Evolutionary conservation across 495 filamentous ascomycete genomes (phyloP), one percentile per base, ranked within the genome.

Genomic region (Podospora pseudocomata): DNA sequence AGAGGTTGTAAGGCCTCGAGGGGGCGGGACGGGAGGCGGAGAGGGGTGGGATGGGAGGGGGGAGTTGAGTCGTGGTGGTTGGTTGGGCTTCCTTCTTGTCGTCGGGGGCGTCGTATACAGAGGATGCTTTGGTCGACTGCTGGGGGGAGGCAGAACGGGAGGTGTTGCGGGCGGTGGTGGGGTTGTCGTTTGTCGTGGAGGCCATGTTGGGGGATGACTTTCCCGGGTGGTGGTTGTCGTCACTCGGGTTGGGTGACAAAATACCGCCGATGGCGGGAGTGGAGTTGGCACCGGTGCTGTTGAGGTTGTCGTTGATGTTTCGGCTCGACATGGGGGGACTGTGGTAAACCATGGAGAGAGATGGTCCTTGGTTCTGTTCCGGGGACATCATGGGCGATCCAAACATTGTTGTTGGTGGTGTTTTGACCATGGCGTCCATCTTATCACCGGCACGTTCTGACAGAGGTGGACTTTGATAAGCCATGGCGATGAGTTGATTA

Each of bases 71-170:
- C 23, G 23, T 23, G 20, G 64, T 63, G 19, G 68, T 56, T 15
- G 58, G 32, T n/a, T 28, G 1, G 16, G 20, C 18, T 5, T 57
- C 5, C 5, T 20, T 34, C 15, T 70, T 32, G 13, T 20, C 6
- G 9, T 63, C 19, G 6, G 67, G 60, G 60, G 44, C 44, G 60
- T 71, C 64, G 53, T 66, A 58, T 26, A 70, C 58, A 27, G 70
- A 72, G 1, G 70, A 70, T 18, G 67, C 65, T 18, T 70, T 70
- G 60, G 68, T 70, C 11, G 61, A 63, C 11, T 28, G 59, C 28
- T 27, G 59, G 66, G 59, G 59, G 32, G 34, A 67, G n/a, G 65
- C 20, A 60, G 28, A 19, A 57, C 15, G 59, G 66, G 57, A 20
- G 30, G 20, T 26, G 16, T 16, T 66, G 64, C 20, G 57, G 27